Percentiles rank a stretch among this genome's conserved stretches.
Evolutionary conservation across 306 rosid species (phyloP).

Genomic region (Cicer pinnatifidum): DNA sequence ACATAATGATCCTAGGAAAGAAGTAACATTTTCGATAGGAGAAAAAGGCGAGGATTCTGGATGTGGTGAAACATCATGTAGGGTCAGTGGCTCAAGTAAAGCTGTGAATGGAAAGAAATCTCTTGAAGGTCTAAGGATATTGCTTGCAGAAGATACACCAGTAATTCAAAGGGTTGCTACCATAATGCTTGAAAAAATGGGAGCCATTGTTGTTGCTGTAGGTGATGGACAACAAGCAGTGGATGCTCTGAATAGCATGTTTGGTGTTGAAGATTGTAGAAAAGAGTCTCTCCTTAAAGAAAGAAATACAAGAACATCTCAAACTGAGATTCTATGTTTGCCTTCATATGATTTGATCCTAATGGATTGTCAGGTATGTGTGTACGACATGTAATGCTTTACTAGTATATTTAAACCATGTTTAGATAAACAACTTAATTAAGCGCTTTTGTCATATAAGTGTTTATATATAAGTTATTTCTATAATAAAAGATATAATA

Average conservation of each 20-base stretch:
- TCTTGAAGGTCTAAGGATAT: conserved; percentile 82
- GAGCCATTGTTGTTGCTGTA: conserved; percentile 78
- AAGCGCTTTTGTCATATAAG: background rate
- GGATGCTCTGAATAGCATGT: conserved; percentile 69
- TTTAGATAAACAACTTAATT: background rate
- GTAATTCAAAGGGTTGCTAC: conserved; percentile 94
- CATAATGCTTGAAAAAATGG: conserved; percentile 99
- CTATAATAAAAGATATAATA: too few relatives aligned
- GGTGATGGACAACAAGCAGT: conserved; percentile 91
- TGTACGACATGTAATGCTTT: conserved; percentile 29
- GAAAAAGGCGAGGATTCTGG: conserved; percentile 46
- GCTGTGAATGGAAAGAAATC: conserved; percentile 56
- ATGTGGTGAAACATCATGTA: conserved; percentile 34
- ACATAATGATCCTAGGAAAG: conserved; percentile 48
- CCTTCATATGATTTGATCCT: conserved; percentile 77
- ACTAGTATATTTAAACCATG: background rate
- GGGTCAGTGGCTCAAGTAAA: conserved; percentile 48
- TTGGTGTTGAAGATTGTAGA: conserved; percentile 51
- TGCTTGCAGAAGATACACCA: conserved; percentile 94
- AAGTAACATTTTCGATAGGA: conserved; percentile 38
- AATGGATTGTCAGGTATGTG: conserved; percentile 92
- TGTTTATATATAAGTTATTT: background rate
- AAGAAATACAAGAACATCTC: conserved; percentile 50
- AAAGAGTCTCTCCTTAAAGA: conserved; percentile 51
- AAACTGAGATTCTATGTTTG: conserved; percentile 53